These are phyloP conservation scores for Tricholoma terreum DNA, from an alignment of 768 basidiomycete species.

Conservation along the genomic window DNA sequence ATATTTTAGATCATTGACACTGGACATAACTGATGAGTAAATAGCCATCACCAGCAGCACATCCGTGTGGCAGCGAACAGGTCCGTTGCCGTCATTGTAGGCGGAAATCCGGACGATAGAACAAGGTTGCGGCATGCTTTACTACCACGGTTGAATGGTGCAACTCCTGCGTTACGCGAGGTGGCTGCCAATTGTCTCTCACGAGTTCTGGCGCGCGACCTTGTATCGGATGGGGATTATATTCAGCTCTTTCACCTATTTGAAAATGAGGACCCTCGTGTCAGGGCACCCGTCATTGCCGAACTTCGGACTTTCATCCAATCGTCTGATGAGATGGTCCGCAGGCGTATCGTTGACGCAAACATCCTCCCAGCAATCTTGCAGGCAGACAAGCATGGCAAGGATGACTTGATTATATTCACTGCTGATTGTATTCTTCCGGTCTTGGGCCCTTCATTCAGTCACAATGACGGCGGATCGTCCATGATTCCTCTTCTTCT, in stretches of 20 bases:
- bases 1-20: neutral
- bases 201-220: constrained; percentile 14
- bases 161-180: constrained; percentile 9
- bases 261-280: constrained; percentile 12
- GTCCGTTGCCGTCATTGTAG: constrained; percentile 6
- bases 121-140: constrained; percentile 7
- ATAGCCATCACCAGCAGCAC: constrained; percentile 14
- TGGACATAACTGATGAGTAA: neutral
- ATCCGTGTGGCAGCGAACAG: constrained; percentile 12
- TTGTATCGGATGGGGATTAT: constrained; percentile 13
- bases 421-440: constrained; percentile 12
- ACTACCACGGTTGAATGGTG: constrained; percentile 8
- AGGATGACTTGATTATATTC: constrained; percentile 12
- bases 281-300: constrained; percentile 13
- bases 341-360: constrained; percentile 16
- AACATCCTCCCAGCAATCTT: constrained; percentile 12
- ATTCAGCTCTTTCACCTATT: constrained; percentile 12
- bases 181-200: constrained; percentile 12
- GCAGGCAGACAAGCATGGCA: constrained; percentile 2
- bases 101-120: constrained; percentile 11
- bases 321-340: constrained; percentile 9
- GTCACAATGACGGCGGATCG: constrained; percentile 11
- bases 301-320: constrained; percentile 13
- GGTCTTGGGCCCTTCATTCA: constrained; percentile 16
- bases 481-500: constrained; percentile 15